phyloP scores from a whole-genome alignment of 208 protist species.

The Wallacemonas sp. region DNA sequence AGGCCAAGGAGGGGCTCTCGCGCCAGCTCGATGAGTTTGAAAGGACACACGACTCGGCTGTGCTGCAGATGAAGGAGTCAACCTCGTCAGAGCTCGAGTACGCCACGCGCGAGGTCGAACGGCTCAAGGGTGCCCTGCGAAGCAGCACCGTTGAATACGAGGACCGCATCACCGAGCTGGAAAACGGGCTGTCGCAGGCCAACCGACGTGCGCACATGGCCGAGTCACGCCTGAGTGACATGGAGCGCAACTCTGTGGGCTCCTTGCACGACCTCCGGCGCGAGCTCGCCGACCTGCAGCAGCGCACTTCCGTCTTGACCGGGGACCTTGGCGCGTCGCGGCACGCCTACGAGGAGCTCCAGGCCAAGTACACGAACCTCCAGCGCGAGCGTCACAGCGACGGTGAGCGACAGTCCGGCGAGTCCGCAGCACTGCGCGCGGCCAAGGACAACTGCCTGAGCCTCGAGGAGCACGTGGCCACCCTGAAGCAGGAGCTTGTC shows the following conservation, averaged over 20 bases:
- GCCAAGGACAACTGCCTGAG: constrained; percentile 8
- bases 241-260: constrained; percentile 43
- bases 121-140: constrained; percentile 44
- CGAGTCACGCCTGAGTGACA: constrained; percentile 53
- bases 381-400: constrained; percentile 27
- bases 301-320: constrained; percentile 34
- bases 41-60: constrained; percentile 22
- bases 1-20: constrained; percentile 21
- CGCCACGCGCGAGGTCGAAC: constrained; percentile 43
- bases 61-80: constrained; percentile 39
- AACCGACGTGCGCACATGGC: constrained; percentile 55
- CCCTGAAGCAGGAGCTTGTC: constrained; percentile 16
- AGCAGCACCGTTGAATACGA: constrained; percentile 49
- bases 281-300: constrained; percentile 62
- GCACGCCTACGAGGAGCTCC: constrained; percentile 34
- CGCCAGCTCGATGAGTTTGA: constrained; percentile 39
- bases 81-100: constrained; percentile 28
- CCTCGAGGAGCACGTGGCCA: constrained; percentile 12
- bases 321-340: constrained; percentile 33
- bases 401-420: neutral
- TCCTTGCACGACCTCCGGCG: constrained; percentile 53
- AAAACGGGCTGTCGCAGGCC: constrained; percentile 54
- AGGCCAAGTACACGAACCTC: constrained; percentile 34
- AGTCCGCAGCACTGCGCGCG: constrained; percentile 16
- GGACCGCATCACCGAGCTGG: constrained; percentile 45